A percentile compares a stretch with the other conserved stretches of the same genome.
phyloP scores from a whole-genome alignment of 169 alveolate species.

The Plasmodium reichenowi region DNA sequence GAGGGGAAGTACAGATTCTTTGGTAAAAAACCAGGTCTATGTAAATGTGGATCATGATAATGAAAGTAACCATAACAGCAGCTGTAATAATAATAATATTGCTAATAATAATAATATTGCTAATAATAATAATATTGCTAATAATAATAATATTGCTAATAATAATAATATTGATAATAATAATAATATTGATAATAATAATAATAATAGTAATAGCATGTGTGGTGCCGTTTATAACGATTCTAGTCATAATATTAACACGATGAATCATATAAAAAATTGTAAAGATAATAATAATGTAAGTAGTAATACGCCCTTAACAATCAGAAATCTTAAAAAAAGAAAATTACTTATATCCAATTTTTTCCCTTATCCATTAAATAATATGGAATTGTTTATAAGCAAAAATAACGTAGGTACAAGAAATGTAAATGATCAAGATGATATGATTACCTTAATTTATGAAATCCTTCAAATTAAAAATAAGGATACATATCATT shows the following conservation, averaged over 20 bases:
- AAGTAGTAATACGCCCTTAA: not conserved
- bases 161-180: not conserved
- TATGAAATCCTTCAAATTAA: slow-evolving; percentile 31
- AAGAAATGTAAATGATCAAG: slow-evolving; percentile 53
- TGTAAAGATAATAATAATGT: not conserved
- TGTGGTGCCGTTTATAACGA: not conserved
- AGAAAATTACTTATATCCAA: slow-evolving; percentile 22
- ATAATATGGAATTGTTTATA: slow-evolving; percentile 66
- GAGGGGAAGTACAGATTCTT: slow-evolving; percentile 6
- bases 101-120: not conserved
- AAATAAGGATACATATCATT: slow-evolving; percentile 18
- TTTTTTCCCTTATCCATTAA: slow-evolving; percentile 66
- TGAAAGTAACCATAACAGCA: not conserved
- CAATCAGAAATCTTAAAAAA: not conserved
- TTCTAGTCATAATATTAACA: not conserved
- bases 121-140: too few relatives aligned
- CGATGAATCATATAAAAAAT: not conserved
- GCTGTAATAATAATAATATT: not conserved
- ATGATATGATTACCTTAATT: slow-evolving; percentile 62
- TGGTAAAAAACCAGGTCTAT: not conserved
- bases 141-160: too few relatives aligned
- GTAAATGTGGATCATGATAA: not conserved
- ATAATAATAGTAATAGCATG: not conserved
- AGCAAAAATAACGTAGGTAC: slow-evolving; percentile 42
- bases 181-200: not conserved